Evolutionary conservation across 768 basidiomycete species (phyloP), one percentile per base, ranked within the genome.

Genomic region (Pisolithus sp.): DNA sequence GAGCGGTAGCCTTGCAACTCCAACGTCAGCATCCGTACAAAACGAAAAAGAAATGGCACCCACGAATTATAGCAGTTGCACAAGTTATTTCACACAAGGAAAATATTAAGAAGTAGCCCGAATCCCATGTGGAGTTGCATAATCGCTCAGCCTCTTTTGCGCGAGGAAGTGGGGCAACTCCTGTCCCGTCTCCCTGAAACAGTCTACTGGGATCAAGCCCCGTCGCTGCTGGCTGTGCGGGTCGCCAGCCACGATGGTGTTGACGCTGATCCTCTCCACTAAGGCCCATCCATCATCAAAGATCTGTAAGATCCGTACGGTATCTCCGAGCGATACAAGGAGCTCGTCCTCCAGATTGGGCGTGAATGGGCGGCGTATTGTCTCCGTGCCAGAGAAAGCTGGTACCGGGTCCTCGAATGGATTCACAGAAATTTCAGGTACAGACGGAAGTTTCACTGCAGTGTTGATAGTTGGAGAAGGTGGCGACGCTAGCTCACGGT

Each of bases 271-370:
- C 53, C 73, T 78, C 68, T 84, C 77, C 36, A 84, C 78, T 54
- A 78, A 65, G 6, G 78, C 79, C 86, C 86, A 89, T 1, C 85
- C 86, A 57, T 88, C 86, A 52, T 85, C 80, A 60, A 81, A 89
- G 21, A 77, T 58, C 46, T 71, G 67, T 10, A 83, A 5, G 28
- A 88, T 65, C 59, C 67, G 76, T 10, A 87, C 78, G 5, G 59
- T 57, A 46, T 87, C 84, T 1, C 76, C 78, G 0, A 70, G 67
- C 0, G 21, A 37, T 1, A 86, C 82, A 0, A 62, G 53, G 3
- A 89, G 60, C 62, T 89, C 86, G 57, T 89, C 86, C 3, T 70
- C 64, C 20, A 80, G 68, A 0, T 77, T 75, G 18, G 81, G 78
- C 37, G 66, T 53, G 64, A 84, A 89, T 4, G 81, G 78, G 13